These are phyloP conservation scores for Chaetomium globosum DNA, from an alignment of 2,329 filamentous ascomycete genomes.

Conservation along the genomic window DNA sequence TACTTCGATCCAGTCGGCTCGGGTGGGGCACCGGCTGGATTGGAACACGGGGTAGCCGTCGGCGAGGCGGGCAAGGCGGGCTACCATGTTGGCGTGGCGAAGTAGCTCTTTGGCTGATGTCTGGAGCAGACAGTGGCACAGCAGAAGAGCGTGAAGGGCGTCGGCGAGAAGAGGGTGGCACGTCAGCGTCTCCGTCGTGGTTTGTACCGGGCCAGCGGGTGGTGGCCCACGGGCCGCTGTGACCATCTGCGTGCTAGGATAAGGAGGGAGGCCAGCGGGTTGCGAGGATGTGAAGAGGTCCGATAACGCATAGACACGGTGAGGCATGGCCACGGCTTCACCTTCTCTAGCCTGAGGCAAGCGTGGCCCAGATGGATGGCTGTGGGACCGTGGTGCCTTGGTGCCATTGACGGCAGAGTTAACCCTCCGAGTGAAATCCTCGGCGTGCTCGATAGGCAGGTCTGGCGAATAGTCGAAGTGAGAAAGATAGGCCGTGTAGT, in stretches of 20 bases:
- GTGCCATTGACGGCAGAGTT: conserved; percentile 57
- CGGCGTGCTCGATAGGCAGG: conserved; percentile 60
- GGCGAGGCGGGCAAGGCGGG: conserved; percentile 70
- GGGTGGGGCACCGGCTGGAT: conserved; percentile 68
- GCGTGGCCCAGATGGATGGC: conserved; percentile 31
- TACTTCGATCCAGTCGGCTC: conserved; percentile 79
- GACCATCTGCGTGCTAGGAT: conserved; percentile 54
- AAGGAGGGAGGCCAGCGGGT: conserved; percentile 67
- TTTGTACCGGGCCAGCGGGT: conserved; percentile 41
- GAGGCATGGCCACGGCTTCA: conserved; percentile 33
- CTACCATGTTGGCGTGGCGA: conserved; percentile 80
- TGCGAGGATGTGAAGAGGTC: conserved; percentile 72
- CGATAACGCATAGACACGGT: conserved; percentile 53
- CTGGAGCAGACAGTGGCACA: conserved; percentile 78
- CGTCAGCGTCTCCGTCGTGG: conserved; percentile 64
- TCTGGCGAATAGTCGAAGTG: conserved; percentile 79
- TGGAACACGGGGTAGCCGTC: conserved; percentile 84
- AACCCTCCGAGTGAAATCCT: conserved; percentile 60
- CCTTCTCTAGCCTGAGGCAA: conserved; percentile 24
- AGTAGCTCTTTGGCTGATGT: conserved; percentile 76
- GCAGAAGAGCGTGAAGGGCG: conserved; percentile 74
- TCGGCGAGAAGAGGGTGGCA: conserved; percentile 82
- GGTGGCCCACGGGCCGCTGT: conserved; percentile 35
- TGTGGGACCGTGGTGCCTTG: conserved; percentile 47
- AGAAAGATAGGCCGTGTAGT: conserved; percentile 72